Evolutionary conservation across 2,329 filamentous ascomycete genomes (phyloP).

Genomic region (Myriosclerotinia duriaeana): DNA sequence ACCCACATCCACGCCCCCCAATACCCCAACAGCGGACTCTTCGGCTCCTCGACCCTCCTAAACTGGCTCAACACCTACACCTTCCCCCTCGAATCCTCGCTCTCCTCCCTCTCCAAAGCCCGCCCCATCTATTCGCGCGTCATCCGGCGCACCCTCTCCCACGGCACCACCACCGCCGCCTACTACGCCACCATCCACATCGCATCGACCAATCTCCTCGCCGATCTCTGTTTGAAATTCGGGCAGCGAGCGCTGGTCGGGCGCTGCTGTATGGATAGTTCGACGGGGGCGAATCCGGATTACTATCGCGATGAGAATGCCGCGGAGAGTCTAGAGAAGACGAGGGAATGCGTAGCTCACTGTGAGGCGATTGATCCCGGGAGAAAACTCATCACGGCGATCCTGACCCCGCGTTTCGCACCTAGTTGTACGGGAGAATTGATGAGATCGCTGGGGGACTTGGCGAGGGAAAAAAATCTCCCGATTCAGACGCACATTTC

Average conservation of each 20-base stretch:
- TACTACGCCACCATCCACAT: constrained; percentile 93
- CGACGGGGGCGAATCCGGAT: constrained; percentile 56
- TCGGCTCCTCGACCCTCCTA: constrained; percentile 87
- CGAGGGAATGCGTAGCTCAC: constrained; percentile 61
- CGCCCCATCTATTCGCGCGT: constrained; percentile 72
- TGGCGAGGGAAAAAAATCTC: constrained; percentile 62
- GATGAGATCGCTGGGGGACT: constrained; percentile 61
- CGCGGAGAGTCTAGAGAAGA: constrained; percentile 55
- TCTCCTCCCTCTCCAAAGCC: constrained; percentile 63
- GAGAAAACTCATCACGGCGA: constrained; percentile 67
- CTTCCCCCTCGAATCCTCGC: constrained; percentile 84
- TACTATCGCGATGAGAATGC: constrained; percentile 77
- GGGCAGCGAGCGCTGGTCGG: constrained; percentile 92
- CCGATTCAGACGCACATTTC: constrained; percentile 87
- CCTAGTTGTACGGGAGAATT: constrained; percentile 59
- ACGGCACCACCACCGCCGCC: constrained; percentile 91
- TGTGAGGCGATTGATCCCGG: constrained; percentile 65
- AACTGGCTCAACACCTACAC: constrained; percentile 95
- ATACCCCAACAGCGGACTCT: constrained; percentile 91
- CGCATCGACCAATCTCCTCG: constrained; percentile 83
- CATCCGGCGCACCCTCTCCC: constrained; percentile 75
- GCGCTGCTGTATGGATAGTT: constrained; percentile 89
- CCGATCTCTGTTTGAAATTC: constrained; percentile 72
- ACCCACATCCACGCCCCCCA: constrained; percentile 95
- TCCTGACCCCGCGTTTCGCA: constrained; percentile 74